These are phyloP conservation scores for Pichia nanzhaoensis DNA, from an alignment of 805 yeast species.

Conservation along the genomic window DNA sequence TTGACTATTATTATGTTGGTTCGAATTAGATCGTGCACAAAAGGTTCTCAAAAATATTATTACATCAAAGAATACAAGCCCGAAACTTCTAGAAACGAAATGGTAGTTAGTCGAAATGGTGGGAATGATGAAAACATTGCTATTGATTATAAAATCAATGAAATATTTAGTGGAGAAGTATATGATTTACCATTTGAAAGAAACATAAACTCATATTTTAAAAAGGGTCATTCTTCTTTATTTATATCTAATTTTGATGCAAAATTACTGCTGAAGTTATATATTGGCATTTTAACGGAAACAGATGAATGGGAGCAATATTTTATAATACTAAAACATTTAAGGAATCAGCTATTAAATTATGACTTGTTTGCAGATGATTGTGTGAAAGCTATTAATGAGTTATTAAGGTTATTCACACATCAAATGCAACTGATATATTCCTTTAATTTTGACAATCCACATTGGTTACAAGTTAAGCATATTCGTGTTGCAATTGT, in stretches of 20 bases:
- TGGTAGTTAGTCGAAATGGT: background rate
- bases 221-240: slow-evolving; percentile 30
- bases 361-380: slow-evolving; percentile 40
- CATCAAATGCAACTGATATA: slow-evolving; percentile 50
- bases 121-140: background rate
- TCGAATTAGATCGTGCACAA: slow-evolving; percentile 1
- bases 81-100: too few relatives aligned
- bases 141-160: background rate
- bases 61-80: background rate
- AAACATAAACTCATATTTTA: slow-evolving; percentile 20
- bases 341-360: slow-evolving; percentile 64
- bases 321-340: slow-evolving; percentile 58
- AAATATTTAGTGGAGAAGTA: slow-evolving; percentile 29
- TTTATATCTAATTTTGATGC: slow-evolving; percentile 40
- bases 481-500: slow-evolving; percentile 63
- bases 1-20: slow-evolving; percentile 6
- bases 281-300: slow-evolving; percentile 41
- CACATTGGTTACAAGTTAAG: slow-evolving; percentile 40
- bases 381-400: slow-evolving; percentile 37
- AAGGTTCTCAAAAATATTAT: background rate
- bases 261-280: slow-evolving; percentile 43
- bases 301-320: slow-evolving; percentile 67
- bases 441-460: slow-evolving; percentile 34
- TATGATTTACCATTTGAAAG: slow-evolving; percentile 16
- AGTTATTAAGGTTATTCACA: slow-evolving; percentile 39